A percentile compares a stretch with the other conserved stretches of the same genome.
Conservation (phyloP, 805 yeast genomes). For the Candida vaughaniae region DNA sequence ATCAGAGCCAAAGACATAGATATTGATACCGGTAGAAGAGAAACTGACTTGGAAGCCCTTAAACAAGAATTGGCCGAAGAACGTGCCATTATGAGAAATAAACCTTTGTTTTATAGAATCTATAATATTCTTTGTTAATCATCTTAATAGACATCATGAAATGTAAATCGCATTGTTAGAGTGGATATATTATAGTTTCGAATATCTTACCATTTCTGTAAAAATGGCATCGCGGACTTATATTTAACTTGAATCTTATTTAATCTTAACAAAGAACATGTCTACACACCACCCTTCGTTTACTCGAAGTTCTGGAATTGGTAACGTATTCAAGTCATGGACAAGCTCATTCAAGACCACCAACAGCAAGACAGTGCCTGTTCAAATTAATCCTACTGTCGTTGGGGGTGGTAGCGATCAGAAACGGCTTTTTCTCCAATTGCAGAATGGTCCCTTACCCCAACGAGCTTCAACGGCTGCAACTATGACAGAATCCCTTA, state of each 20-base stretch:
- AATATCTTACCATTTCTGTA: not conserved
- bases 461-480: conserved; percentile 51
- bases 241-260: not conserved
- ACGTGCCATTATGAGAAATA: conserved; percentile 26
- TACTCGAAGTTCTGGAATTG: conserved; percentile 32
- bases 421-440: conserved; percentile 36
- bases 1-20: conserved; percentile 37
- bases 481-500: conserved; percentile 49
- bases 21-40: conserved; percentile 44
- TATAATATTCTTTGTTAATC: conserved; percentile 36
- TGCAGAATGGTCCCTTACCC: conserved; percentile 35
- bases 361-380: conserved; percentile 26
- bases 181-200: no score
- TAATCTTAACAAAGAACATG: no score
- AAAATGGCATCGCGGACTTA: not conserved
- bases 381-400: conserved; percentile 40
- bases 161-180: no score
- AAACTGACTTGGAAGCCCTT: conserved; percentile 39
- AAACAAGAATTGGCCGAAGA: conserved; percentile 36
- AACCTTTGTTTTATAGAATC: conserved; percentile 34
- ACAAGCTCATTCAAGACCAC: conserved; percentile 36
- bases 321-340: conserved; percentile 39
- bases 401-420: conserved; percentile 46
- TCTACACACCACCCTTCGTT: conserved; percentile 30
- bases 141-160: no score